phyloP scores from a whole-genome alignment of 2,329 filamentous ascomycete species.

The Diplodia intermedia region DNA sequence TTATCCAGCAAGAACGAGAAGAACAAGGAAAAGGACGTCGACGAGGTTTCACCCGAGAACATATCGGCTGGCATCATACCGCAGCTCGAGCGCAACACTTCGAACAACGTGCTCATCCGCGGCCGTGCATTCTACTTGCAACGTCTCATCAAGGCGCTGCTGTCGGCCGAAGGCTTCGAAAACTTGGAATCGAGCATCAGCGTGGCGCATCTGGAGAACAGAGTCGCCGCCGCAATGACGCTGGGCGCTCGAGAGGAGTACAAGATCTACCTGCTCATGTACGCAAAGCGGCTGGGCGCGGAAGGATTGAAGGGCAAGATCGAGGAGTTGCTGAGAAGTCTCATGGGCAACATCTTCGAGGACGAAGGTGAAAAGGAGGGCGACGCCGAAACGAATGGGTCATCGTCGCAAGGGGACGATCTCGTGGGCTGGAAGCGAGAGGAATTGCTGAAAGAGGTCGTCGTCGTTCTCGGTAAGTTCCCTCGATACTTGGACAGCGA shows the following conservation, averaged over 20 bases:
- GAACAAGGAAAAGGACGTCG: constrained; percentile 50
- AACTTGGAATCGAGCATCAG: constrained; percentile 89
- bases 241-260: constrained; percentile 91
- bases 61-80: constrained; percentile 93
- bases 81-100: constrained; percentile 91
- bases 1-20: constrained; percentile 41
- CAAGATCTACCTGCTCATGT: constrained; percentile 94
- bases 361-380: constrained; percentile 58
- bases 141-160: constrained; percentile 84
- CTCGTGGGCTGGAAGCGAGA: constrained; percentile 91
- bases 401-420: constrained; percentile 63
- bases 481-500: neutral
- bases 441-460: constrained; percentile 86
- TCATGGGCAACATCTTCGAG: constrained; percentile 74
- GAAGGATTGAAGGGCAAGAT: constrained; percentile 89
- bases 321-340: constrained; percentile 83
- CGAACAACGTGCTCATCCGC: constrained; percentile 87
- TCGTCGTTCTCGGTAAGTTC: constrained; percentile 85
- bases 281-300: constrained; percentile 91
- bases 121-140: constrained; percentile 91
- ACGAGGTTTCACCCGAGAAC: constrained; percentile 61
- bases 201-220: constrained; percentile 93
- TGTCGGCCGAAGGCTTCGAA: constrained; percentile 90
- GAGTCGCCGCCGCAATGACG: constrained; percentile 85
- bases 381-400: constrained; percentile 34